Evolutionary conservation across 2,329 filamentous ascomycete species (phyloP).

Genomic region (Tolypocladium amazonense): DNA sequence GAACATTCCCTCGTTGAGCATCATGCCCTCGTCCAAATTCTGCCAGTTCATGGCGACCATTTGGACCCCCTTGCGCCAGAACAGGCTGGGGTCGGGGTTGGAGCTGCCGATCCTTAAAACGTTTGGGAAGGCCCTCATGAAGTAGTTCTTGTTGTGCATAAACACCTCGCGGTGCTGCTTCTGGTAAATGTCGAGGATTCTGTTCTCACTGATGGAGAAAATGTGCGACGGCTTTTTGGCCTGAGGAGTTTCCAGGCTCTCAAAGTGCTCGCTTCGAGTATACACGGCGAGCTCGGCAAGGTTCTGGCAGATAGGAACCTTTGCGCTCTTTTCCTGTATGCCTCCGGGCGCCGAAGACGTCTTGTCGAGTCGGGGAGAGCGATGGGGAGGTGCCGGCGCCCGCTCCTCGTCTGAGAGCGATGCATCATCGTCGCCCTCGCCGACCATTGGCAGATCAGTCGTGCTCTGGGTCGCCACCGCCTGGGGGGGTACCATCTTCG

Average conservation of each 20-base stretch:
- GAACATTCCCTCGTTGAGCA: constrained; percentile 97
- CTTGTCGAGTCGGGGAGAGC: neutral
- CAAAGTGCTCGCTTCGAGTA: constrained; percentile 76
- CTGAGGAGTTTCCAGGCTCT: constrained; percentile 54
- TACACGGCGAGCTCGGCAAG: constrained; percentile 74
- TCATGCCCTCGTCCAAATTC: constrained; percentile 84
- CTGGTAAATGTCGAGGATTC: constrained; percentile 47
- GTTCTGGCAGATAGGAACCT: constrained; percentile 54
- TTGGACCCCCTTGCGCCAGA: constrained; percentile 90
- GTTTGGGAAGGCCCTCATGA: constrained; percentile 89
- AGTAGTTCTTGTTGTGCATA: constrained; percentile 73
- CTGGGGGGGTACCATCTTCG: constrained; percentile 17
- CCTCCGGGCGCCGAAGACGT: constrained; percentile 1
- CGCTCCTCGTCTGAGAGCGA: constrained; percentile 35
- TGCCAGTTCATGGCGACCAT: constrained; percentile 99
- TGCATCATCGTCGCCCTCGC: constrained; percentile 24
- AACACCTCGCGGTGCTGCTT: constrained; percentile 68
- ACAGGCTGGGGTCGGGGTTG: constrained; percentile 88
- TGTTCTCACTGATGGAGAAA: constrained; percentile 80
- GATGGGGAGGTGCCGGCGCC: constrained; percentile 3
- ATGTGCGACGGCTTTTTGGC: constrained; percentile 55
- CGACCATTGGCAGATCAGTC: neutral
- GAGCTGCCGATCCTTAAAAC: constrained; percentile 70
- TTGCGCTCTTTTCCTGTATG: constrained; percentile 23
- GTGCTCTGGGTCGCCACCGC: constrained; percentile 15